Percentiles rank a stretch among this genome's conserved stretches.
These are phyloP conservation scores for Picea abies DNA, from an alignment of 83 land plant species.

Conservation along the genomic window DNA sequence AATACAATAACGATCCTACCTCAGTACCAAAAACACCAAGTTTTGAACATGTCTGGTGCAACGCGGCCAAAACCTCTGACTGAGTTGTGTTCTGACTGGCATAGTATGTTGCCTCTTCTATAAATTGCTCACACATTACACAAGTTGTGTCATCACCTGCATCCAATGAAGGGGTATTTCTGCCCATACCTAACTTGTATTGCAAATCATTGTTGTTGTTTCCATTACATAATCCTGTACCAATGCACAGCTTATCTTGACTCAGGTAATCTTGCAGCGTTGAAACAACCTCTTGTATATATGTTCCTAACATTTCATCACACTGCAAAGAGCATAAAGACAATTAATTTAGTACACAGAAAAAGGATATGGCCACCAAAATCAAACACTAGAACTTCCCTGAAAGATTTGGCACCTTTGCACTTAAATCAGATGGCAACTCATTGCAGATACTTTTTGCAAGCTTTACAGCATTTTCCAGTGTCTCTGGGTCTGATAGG, in stretches of 20 bases:
- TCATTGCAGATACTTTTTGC: not conserved
- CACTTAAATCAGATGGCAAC: conserved; percentile 13
- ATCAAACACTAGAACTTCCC: not conserved
- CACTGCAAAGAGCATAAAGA: conserved; percentile 8
- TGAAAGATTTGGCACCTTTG: not conserved
- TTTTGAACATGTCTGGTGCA: conserved; percentile 34
- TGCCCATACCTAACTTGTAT: not conserved
- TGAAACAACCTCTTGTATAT: conserved; percentile 8
- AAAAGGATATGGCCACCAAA: not conserved
- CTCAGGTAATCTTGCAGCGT: conserved; percentile 11
- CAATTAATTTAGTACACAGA: not conserved
- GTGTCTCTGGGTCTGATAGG: conserved; percentile 2
- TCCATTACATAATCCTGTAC: conserved; percentile 15
- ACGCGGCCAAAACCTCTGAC: conserved; percentile 26
- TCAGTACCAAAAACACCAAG: conserved; percentile 22
- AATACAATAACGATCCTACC: conserved; percentile 11
- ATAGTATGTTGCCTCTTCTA: conserved; percentile 26
- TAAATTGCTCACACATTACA: conserved; percentile 35
- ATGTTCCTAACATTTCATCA: conserved; percentile 9
- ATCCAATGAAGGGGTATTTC: not conserved
- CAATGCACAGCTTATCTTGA: conserved; percentile 13
- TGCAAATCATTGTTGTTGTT: not conserved
- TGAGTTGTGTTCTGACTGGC: conserved; percentile 42
- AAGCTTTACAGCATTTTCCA: not conserved
- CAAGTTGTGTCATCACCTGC: conserved; percentile 28